Evolutionary conservation across 768 basidiomycete genomes (phyloP).

Genomic region (Boletellus ananas): DNA sequence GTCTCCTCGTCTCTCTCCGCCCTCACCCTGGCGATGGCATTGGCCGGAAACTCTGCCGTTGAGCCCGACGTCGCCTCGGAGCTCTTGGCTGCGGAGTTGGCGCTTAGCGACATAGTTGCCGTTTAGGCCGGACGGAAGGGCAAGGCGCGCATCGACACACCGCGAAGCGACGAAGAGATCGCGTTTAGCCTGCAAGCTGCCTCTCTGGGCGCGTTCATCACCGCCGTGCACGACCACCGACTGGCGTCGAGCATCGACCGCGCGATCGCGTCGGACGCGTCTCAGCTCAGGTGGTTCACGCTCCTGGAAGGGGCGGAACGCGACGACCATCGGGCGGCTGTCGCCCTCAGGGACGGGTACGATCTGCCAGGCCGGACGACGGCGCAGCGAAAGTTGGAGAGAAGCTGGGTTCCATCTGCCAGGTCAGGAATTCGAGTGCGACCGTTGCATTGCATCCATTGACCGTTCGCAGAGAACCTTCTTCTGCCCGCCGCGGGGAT

Average conservation of each 20-base stretch:
- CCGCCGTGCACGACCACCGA: slow-evolving; percentile 33
- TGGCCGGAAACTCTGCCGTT: slow-evolving; percentile 7
- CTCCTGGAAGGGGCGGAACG: slow-evolving; percentile 36
- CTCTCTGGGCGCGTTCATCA: slow-evolving; percentile 29
- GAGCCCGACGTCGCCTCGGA: slow-evolving; percentile 36
- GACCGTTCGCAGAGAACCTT: slow-evolving; percentile 7
- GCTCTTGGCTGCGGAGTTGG: slow-evolving; percentile 39
- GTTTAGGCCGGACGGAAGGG: slow-evolving; percentile 37
- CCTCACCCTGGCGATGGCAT: slow-evolving; percentile 4
- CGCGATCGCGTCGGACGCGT: slow-evolving; percentile 36
- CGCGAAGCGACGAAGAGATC: slow-evolving; percentile 41
- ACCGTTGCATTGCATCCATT: background rate
- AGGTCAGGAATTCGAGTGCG: slow-evolving; percentile 1
- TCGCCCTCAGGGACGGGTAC: slow-evolving; percentile 33
- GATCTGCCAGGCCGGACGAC: slow-evolving; percentile 16
- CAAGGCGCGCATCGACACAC: slow-evolving; percentile 28
- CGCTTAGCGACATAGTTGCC: slow-evolving; percentile 40
- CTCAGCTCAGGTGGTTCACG: slow-evolving; percentile 29
- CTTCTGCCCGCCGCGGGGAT: background rate
- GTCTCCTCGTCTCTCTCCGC: too few relatives aligned
- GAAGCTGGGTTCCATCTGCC: background rate
- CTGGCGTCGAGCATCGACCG: slow-evolving; percentile 42
- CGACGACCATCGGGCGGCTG: slow-evolving; percentile 42
- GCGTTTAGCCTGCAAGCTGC: slow-evolving; percentile 43
- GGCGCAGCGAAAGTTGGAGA: slow-evolving; percentile 14